phyloP scores from a whole-genome alignment of 2,329 filamentous ascomycete genomes.

The Bipolaris gigantea region DNA sequence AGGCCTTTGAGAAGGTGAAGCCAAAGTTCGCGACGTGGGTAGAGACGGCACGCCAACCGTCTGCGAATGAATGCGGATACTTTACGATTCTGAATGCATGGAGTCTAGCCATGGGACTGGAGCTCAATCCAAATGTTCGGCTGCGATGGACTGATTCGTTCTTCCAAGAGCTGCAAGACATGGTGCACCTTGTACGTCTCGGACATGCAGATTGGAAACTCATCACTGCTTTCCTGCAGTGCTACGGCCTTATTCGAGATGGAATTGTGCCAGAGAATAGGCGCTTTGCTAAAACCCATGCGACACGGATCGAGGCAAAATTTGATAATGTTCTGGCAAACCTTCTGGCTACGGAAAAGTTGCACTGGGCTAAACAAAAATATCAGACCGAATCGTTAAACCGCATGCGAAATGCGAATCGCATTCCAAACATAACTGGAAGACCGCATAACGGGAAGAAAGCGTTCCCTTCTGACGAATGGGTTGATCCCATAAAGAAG shows the following conservation, averaged over 20 bases:
- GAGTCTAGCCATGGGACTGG: slow-evolving; percentile 25
- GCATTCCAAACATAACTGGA: neutral
- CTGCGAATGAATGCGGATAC: slow-evolving; percentile 16
- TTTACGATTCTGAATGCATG: slow-evolving; percentile 25
- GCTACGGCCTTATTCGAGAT: slow-evolving; percentile 7
- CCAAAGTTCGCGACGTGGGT: slow-evolving; percentile 5
- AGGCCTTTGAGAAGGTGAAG: neutral
- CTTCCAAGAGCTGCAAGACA: slow-evolving; percentile 2
- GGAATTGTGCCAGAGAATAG: neutral
- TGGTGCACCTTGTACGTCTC: slow-evolving; percentile 13
- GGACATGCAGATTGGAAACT: slow-evolving; percentile 21
- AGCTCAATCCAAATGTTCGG: slow-evolving; percentile 6
- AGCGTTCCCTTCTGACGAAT: neutral
- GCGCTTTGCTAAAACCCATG: neutral
- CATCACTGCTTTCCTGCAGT: slow-evolving; percentile 18
- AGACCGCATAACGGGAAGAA: neutral
- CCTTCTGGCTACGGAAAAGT: neutral
- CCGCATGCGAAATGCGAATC: neutral
- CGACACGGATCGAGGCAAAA: no score
- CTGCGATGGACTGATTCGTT: slow-evolving; percentile 11
- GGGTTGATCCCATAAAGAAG: neutral
- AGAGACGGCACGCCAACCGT: slow-evolving; percentile 5
- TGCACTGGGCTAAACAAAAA: neutral
- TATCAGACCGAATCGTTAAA: neutral
- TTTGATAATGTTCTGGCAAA: neutral